These are phyloP conservation scores for Collybia nuda DNA, from an alignment of 768 basidiomycete genomes.

Conservation along the genomic window DNA sequence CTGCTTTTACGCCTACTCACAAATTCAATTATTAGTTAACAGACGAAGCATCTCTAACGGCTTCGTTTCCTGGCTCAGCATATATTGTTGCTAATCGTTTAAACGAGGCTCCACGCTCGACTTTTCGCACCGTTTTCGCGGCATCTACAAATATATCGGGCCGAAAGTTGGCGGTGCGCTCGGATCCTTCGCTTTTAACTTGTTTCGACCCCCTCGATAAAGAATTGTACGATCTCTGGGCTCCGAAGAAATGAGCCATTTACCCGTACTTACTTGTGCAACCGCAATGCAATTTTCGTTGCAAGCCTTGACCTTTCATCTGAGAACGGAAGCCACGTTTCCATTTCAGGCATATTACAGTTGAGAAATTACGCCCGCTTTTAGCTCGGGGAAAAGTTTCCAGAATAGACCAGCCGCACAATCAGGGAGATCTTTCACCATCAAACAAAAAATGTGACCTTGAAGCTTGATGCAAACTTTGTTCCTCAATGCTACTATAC, in stretches of 20 bases:
- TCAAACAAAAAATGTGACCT: no score
- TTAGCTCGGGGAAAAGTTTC: background rate
- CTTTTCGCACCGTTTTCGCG: slow-evolving; percentile 28
- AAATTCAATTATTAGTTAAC: background rate
- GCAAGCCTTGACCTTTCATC: no score
- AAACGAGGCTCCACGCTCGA: slow-evolving; percentile 26
- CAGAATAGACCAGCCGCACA: background rate
- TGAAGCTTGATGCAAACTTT: no score
- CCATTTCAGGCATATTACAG: no score
- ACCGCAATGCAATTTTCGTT: no score
- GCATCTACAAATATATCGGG: slow-evolving; percentile 21
- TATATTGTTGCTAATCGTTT: slow-evolving; percentile 7
- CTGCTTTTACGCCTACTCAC: background rate
- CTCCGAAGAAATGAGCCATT: slow-evolving; percentile 38
- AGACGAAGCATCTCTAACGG: slow-evolving; percentile 14
- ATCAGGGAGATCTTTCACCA: background rate
- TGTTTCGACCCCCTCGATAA: slow-evolving; percentile 77
- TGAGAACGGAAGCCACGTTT: no score
- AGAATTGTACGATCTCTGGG: slow-evolving; percentile 80
- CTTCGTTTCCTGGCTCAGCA: slow-evolving; percentile 24
- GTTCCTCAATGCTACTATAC: no score
- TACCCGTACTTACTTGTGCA: background rate
- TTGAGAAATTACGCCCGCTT: no score
- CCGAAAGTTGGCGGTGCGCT: slow-evolving; percentile 49
- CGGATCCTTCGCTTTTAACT: slow-evolving; percentile 66